Conservation (phyloP, 1,284 basidiomycete genomes). For the Exsudoporus floridanus region DNA sequence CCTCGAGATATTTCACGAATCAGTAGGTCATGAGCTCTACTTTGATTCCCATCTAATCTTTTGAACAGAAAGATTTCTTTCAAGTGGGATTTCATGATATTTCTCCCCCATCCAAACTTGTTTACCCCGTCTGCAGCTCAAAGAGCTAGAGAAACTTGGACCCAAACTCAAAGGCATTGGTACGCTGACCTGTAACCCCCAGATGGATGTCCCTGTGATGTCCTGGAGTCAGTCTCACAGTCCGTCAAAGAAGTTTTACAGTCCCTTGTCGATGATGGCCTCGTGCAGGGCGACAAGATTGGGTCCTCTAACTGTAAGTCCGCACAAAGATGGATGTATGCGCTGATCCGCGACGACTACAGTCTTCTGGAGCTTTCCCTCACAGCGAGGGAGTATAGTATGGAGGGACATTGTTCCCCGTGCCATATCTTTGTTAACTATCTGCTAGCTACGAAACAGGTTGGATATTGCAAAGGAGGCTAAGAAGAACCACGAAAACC, state of each 20-base stretch:
- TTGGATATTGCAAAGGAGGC: slow-evolving; percentile 56
- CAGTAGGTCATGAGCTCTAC: slow-evolving; percentile 45
- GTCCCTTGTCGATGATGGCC: slow-evolving; percentile 77
- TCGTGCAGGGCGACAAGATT: slow-evolving; percentile 85
- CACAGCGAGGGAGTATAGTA: slow-evolving; percentile 77
- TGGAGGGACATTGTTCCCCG: slow-evolving; percentile 16
- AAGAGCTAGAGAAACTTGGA: slow-evolving; percentile 84
- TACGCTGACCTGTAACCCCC: slow-evolving; percentile 32
- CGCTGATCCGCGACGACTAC: slow-evolving; percentile 27
- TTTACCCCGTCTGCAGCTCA: slow-evolving; percentile 50
- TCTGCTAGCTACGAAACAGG: slow-evolving; percentile 56
- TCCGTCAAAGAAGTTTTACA: slow-evolving; percentile 87
- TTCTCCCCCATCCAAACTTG: not conserved
- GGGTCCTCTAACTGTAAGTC: slow-evolving; percentile 85
- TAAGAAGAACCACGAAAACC: slow-evolving; percentile 45
- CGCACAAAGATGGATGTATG: slow-evolving; percentile 27
- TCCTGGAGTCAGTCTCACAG: slow-evolving; percentile 62
- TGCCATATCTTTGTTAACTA: slow-evolving; percentile 7
- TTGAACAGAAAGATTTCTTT: slow-evolving; percentile 77
- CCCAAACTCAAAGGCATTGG: slow-evolving; percentile 88
- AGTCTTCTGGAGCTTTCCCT: slow-evolving; percentile 95
- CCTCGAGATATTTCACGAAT: slow-evolving; percentile 88
- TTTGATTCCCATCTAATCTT: slow-evolving; percentile 1
- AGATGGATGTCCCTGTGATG: not conserved
- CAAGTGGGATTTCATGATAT: slow-evolving; percentile 44